Evolutionary conservation across 2,329 filamentous ascomycete genomes (phyloP), one percentile per base, ranked within the genome.

Genomic region (Curvularia sp.): DNA sequence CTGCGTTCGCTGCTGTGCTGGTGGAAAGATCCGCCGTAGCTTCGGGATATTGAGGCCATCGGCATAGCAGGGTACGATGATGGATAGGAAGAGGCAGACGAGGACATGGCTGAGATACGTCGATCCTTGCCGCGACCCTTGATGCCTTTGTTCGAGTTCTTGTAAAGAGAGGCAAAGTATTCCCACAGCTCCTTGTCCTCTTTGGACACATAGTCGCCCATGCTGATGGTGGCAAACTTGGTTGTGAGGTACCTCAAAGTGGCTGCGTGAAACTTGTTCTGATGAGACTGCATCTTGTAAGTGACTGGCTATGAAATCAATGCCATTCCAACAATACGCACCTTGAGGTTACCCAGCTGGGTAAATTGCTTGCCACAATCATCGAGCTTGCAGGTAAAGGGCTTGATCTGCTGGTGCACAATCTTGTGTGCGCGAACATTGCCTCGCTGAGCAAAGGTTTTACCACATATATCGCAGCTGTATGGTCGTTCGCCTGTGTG

Each of bases 61-160:
- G 70, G 65, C 30, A 68, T 42, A 5, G 58, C 46, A 1, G 64
- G 51, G 63, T 72, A 76, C 4, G 67, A 68, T 9, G 71, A 70
- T 1, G 67, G 60, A 54, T 68, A 68, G 3, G 70, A 65, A 9
- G 66, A 62, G 18, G 63, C 66, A 5, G 73, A 71, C 1, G 69
- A 65, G 2, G 72, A 64, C 28, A 72, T 58, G 10, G 76, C 72
- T 43, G 77, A 78, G 65, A 93, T 89, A 57, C 87, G 88, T 56
- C 92, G 84, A 67, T 93, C 91, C 74, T 94, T 95, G 43, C 95
- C 95, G 46, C 95, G 88, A 10, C 95, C 95, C 79, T 97, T 98
- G 82, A 98, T 97, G 1, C 95, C 95, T 78, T 97, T 97, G 84
- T 98, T 98, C 79, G 90, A 93, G 79, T 98, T 96, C 82, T 96